Percentiles rank a stretch among this genome's conserved stretches.
phyloP scores from a whole-genome alignment of 257 asterid species.

The Eucommia ulmoides region DNA sequence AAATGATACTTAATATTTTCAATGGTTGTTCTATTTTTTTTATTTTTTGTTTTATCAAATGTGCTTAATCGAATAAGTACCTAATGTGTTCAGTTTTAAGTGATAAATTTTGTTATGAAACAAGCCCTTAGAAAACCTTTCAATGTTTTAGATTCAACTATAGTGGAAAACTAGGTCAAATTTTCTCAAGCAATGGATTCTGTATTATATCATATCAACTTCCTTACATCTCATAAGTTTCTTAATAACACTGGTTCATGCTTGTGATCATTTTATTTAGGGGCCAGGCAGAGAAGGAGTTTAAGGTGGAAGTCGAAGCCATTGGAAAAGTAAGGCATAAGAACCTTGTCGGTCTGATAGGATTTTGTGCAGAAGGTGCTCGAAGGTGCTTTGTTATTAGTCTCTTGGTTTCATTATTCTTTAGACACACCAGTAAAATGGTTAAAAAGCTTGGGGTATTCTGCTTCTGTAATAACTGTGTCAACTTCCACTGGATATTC shows the following conservation, averaged over 20 bases:
- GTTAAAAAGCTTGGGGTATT: background rate
- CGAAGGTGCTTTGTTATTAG: slow-evolving; percentile 36
- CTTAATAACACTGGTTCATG: slow-evolving; percentile 3
- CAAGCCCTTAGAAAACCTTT: background rate
- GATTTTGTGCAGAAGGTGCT: slow-evolving; percentile 89
- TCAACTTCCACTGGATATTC: slow-evolving; percentile 13
- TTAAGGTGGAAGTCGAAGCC: slow-evolving; percentile 97
- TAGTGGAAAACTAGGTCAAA: too few relatives aligned
- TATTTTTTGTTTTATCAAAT: background rate
- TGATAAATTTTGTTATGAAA: background rate
- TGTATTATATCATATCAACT: background rate
- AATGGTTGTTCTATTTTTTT: background rate
- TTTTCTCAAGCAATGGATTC: background rate
- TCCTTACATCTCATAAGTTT: background rate
- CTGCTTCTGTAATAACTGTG: slow-evolving; percentile 2
- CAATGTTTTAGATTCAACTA: background rate
- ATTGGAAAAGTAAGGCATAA: slow-evolving; percentile 96
- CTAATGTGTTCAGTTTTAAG: background rate
- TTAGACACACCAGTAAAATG: too few relatives aligned
- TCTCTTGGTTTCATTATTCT: background rate
- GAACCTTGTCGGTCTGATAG: slow-evolving; percentile 86
- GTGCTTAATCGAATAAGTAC: background rate
- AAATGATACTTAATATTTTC: background rate
- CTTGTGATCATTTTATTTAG: slow-evolving; percentile 21
- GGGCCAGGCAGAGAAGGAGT: slow-evolving; percentile 97